A percentile compares a stretch with the other conserved stretches of the same genome.
Conservation (phyloP, 1,139 yeast species). For the Yamadazyma jaroonii region DNA sequence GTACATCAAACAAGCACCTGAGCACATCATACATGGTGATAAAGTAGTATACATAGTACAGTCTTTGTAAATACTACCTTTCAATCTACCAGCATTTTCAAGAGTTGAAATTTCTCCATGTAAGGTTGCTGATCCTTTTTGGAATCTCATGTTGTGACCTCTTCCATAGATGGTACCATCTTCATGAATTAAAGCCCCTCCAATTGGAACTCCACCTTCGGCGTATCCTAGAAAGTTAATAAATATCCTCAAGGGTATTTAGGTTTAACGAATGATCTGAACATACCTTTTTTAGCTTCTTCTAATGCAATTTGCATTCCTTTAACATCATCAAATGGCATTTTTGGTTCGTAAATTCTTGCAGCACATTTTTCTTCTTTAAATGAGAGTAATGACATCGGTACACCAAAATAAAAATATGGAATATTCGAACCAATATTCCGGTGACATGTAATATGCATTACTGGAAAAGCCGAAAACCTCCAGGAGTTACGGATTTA, state of each 20-base stretch:
- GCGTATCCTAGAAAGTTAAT: slow-evolving; percentile 40
- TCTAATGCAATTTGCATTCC: slow-evolving; percentile 72
- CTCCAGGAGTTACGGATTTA: too few species aligned
- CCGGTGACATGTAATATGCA: too few species aligned
- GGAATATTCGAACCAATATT: too few species aligned
- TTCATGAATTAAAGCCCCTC: slow-evolving; percentile 70
- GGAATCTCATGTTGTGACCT: slow-evolving; percentile 89
- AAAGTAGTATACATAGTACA: slow-evolving; percentile 86
- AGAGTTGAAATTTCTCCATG: slow-evolving; percentile 91
- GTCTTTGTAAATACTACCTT: slow-evolving; percentile 62
- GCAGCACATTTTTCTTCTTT: too few species aligned
- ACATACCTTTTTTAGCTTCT: slow-evolving; percentile 63
- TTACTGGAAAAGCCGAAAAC: too few species aligned
- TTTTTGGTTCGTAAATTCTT: slow-evolving; percentile 12
- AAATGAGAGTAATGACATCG: too few species aligned
- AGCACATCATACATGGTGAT: slow-evolving; percentile 93
- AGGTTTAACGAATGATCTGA: neutral
- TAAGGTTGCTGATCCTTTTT: slow-evolving; percentile 71
- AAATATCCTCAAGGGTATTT: slow-evolving; percentile 9
- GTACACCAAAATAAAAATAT: too few species aligned
- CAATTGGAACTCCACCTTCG: slow-evolving; percentile 93
- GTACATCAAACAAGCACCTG: slow-evolving; percentile 88
- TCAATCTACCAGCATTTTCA: slow-evolving; percentile 85
- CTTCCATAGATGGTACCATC: slow-evolving; percentile 80
- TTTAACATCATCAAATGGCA: slow-evolving; percentile 58